These are phyloP conservation scores for Diophrys appendiculata DNA, from an alignment of 73 alveolate species.

Conservation along the genomic window DNA sequence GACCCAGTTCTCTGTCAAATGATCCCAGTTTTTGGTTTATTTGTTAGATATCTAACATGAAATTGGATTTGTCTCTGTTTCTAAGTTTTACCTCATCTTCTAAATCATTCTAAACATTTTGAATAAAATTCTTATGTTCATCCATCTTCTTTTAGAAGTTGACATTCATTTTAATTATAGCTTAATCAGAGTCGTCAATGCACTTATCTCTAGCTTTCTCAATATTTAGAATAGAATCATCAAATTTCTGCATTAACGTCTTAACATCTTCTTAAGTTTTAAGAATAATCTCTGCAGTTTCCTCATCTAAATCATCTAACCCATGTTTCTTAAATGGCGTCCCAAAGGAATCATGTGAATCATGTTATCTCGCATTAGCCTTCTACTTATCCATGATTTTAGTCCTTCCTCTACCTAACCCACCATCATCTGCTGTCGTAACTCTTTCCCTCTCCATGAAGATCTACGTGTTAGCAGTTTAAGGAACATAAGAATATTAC, in stretches of 20 bases:
- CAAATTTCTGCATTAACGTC: slow-evolving; percentile 1
- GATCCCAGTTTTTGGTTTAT: slow-evolving; percentile 4
- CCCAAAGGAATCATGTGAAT: not conserved
- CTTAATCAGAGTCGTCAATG: not conserved
- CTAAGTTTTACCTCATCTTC: slow-evolving; percentile 57
- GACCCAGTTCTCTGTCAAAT: not conserved
- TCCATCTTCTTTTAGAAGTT: not conserved
- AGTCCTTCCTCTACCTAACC: not conserved
- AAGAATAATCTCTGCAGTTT: slow-evolving; percentile 19
- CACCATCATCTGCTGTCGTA: not conserved
- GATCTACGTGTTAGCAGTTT: too few species aligned
- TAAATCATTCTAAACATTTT: slow-evolving; percentile 40
- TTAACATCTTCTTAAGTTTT: slow-evolving; percentile 18
- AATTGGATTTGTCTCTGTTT: slow-evolving; percentile 47
- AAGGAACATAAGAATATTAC: too few species aligned
- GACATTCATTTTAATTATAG: not conserved
- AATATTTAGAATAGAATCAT: not conserved
- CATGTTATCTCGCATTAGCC: not conserved
- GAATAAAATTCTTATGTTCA: not conserved
- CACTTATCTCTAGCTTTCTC: not conserved
- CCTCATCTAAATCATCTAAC: slow-evolving; percentile 30
- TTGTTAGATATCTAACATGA: not conserved
- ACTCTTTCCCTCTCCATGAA: not conserved
- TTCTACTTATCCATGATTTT: too few species aligned
- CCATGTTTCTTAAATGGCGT: slow-evolving; percentile 4